Evolutionary conservation across 2,329 filamentous ascomycete species (phyloP).

Genomic region (Fusarium verrucosum): DNA sequence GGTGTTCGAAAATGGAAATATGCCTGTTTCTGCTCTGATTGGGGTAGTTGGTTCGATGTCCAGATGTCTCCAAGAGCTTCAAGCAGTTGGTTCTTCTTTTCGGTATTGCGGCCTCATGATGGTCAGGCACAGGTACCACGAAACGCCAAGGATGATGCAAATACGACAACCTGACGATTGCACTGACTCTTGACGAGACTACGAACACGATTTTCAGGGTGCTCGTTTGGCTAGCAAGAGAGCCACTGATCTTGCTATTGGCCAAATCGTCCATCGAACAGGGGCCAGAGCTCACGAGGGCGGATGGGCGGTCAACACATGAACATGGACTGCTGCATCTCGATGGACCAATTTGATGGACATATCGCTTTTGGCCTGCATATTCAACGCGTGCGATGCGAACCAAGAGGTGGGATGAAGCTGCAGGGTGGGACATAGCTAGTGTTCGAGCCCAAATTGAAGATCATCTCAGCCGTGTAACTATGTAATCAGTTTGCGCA

Average conservation of each 20-base stretch:
- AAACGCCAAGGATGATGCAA: conserved; percentile 4
- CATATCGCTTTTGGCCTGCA: conserved; percentile 24
- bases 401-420: conserved; percentile 7
- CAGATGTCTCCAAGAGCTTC: background rate
- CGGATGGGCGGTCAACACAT: conserved; percentile 42
- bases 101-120: conserved; percentile 12
- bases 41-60: background rate
- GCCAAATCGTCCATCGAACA: conserved; percentile 16
- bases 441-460: conserved; percentile 5
- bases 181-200: background rate
- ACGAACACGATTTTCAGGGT: conserved; percentile 1
- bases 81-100: background rate
- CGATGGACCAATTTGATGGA: conserved; percentile 32
- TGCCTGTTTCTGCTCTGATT: conserved; percentile 1
- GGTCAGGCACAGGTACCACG: conserved; percentile 15
- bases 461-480: conserved; percentile 17
- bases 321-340: conserved; percentile 31
- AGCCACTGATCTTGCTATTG: conserved; percentile 27
- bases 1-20: conserved; percentile 18
- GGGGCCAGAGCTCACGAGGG: conserved; percentile 16
- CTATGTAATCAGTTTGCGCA: conserved; percentile 2
- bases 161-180: conserved; percentile 10
- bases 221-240: conserved; percentile 6
- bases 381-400: conserved; percentile 26
- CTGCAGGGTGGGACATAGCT: conserved; percentile 24